These are phyloP conservation scores for Fusarium sp. DNA, from an alignment of 2,329 filamentous ascomycete genomes.

Conservation along the genomic window DNA sequence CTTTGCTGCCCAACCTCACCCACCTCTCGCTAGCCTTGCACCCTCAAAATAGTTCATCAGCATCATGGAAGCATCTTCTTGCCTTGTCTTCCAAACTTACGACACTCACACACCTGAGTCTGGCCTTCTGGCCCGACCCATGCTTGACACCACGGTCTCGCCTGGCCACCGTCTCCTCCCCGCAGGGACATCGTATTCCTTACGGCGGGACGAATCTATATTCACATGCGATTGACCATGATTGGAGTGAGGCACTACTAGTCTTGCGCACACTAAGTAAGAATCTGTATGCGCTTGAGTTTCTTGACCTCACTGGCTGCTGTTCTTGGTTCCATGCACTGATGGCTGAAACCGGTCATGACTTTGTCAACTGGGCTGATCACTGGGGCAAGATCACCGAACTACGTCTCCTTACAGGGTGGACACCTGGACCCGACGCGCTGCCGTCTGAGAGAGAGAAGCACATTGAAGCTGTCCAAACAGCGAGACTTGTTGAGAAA, in stretches of 20 bases:
- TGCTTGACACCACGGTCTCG: slow-evolving; percentile 67
- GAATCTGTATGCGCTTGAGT: slow-evolving; percentile 68
- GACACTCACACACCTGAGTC: slow-evolving; percentile 69
- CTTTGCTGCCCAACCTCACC: slow-evolving; percentile 67
- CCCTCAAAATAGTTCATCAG: slow-evolving; percentile 49
- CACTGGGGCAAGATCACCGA: slow-evolving; percentile 65
- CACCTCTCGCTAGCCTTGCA: slow-evolving; percentile 69
- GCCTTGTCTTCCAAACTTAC: slow-evolving; percentile 63
- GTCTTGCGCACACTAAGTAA: slow-evolving; percentile 66
- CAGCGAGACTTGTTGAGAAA: slow-evolving; percentile 59
- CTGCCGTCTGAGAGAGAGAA: slow-evolving; percentile 49
- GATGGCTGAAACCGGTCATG: slow-evolving; percentile 55
- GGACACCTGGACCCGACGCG: slow-evolving; percentile 52
- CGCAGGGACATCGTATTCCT: slow-evolving; percentile 57
- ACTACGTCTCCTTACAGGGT: slow-evolving; percentile 60
- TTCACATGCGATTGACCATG: slow-evolving; percentile 67
- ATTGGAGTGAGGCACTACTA: slow-evolving; percentile 69
- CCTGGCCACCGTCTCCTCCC: slow-evolving; percentile 59
- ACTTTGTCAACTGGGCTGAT: slow-evolving; percentile 65
- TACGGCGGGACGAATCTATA: slow-evolving; percentile 69
- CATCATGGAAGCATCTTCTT: slow-evolving; percentile 71
- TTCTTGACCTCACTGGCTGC: slow-evolving; percentile 71
- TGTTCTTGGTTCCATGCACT: slow-evolving; percentile 65
- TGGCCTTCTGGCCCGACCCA: slow-evolving; percentile 72
- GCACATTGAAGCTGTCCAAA: slow-evolving; percentile 52